Percentiles rank a stretch among this genome's conserved stretches.
These are phyloP conservation scores for Kluyveromyces wickerhamii DNA, from an alignment of 805 yeast species.

Conservation along the genomic window DNA sequence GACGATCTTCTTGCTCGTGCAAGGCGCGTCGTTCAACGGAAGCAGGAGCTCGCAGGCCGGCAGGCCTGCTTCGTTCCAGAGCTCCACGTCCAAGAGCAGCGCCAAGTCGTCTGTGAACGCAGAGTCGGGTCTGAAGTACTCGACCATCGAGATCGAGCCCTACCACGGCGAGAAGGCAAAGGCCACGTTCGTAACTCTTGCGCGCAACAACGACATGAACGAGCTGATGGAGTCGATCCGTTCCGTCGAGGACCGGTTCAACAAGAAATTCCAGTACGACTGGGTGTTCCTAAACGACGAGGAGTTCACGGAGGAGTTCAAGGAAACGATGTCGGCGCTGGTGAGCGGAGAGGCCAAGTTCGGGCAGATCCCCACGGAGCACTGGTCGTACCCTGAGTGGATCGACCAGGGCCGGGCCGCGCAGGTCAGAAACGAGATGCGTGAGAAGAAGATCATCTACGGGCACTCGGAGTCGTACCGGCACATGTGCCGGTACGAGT, in stretches of 20 bases:
- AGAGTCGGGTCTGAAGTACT: slow-evolving; percentile 12
- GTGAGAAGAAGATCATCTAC: slow-evolving; percentile 49
- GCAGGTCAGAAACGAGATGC: slow-evolving; percentile 50
- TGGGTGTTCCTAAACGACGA: slow-evolving; percentile 90
- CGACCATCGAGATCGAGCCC: slow-evolving; percentile 11
- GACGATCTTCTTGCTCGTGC: slow-evolving; percentile 13
- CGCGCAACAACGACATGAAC: slow-evolving; percentile 57
- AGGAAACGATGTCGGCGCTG: slow-evolving; percentile 40
- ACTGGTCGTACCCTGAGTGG: slow-evolving; percentile 82
- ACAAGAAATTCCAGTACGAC: slow-evolving; percentile 67
- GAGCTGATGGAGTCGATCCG: slow-evolving; percentile 56
- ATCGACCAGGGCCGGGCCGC: slow-evolving; percentile 71
- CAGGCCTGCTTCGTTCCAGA: neutral
- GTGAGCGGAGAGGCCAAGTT: slow-evolving; percentile 64
- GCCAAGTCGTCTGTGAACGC: slow-evolving; percentile 4
- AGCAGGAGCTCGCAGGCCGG: neutral
- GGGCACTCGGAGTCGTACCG: slow-evolving; percentile 72
- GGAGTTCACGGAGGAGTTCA: slow-evolving; percentile 66
- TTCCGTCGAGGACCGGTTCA: slow-evolving; percentile 73
- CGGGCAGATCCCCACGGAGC: slow-evolving; percentile 66
- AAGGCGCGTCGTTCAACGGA: slow-evolving; percentile 9
- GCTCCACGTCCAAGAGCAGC: slow-evolving; percentile 1
- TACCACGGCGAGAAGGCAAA: slow-evolving; percentile 16
- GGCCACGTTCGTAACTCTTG: slow-evolving; percentile 46
- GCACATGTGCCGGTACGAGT: slow-evolving; percentile 85